Evolutionary conservation across 2,329 filamentous ascomycete genomes (phyloP).

Genomic region (Arthrobotrys iridis): DNA sequence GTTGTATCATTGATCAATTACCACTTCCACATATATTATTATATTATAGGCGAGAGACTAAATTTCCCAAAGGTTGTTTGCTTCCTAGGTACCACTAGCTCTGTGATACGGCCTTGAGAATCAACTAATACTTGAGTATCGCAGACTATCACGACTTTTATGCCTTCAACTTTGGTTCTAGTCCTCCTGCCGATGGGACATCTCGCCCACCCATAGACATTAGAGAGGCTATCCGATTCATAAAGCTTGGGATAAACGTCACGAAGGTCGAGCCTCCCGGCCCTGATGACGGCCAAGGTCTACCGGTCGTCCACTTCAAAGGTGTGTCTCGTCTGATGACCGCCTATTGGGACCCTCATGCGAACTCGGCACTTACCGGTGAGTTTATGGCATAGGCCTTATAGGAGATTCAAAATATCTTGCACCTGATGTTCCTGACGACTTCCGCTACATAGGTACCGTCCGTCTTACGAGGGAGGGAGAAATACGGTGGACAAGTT

Average conservation of each 20-base stretch:
- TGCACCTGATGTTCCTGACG: slow-evolving; percentile 21
- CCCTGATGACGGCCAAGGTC: slow-evolving; percentile 67
- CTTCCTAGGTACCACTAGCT: slow-evolving; percentile 61
- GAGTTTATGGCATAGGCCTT: slow-evolving; percentile 59
- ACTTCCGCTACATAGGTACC: slow-evolving; percentile 63
- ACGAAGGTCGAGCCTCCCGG: slow-evolving; percentile 71
- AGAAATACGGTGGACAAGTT: slow-evolving; percentile 78
- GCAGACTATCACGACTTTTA: slow-evolving; percentile 78
- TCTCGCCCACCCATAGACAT: slow-evolving; percentile 69
- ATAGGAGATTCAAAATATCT: slow-evolving; percentile 28
- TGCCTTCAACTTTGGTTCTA: slow-evolving; percentile 73
- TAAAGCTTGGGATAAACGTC: slow-evolving; percentile 74
- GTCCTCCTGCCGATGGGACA: slow-evolving; percentile 62
- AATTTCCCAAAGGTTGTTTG: slow-evolving; percentile 61
- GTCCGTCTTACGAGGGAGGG: slow-evolving; percentile 75
- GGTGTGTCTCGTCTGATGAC: slow-evolving; percentile 72
- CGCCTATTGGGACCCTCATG: slow-evolving; percentile 74
- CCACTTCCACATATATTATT: neutral
- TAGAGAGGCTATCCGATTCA: slow-evolving; percentile 75
- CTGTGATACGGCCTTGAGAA: slow-evolving; percentile 58
- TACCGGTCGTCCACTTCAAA: slow-evolving; percentile 75
- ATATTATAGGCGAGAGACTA: slow-evolving; percentile 27
- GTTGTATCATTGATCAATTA: slow-evolving; percentile 52
- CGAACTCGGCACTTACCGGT: slow-evolving; percentile 74
- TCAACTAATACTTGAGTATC: slow-evolving; percentile 60